Evolutionary conservation across 768 basidiomycete species (phyloP).

Genomic region (Piloderma croceum): DNA sequence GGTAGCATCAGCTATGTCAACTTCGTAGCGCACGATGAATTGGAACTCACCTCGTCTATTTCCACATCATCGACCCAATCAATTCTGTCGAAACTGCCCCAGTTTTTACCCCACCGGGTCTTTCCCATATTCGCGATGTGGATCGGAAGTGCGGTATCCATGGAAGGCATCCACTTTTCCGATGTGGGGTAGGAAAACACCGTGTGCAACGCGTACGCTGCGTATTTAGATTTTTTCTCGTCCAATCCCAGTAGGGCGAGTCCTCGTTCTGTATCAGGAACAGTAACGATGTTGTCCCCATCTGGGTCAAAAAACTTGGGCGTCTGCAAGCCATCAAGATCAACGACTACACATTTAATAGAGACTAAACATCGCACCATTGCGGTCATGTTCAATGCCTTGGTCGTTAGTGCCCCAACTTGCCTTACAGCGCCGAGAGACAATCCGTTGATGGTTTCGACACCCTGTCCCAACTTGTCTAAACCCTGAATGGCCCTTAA

Average conservation of each 20-base stretch:
- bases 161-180: constrained; percentile 16
- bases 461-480: constrained; percentile 13
- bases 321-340: constrained; percentile 5
- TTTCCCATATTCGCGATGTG: constrained; percentile 13
- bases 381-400: constrained; percentile 18
- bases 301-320: constrained; percentile 23
- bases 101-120: constrained; percentile 22
- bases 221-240: constrained; percentile 13
- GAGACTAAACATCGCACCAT: constrained; percentile 3
- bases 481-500: constrained; percentile 18
- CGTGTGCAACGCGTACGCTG: constrained; percentile 19
- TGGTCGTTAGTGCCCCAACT: constrained; percentile 14
- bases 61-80: constrained; percentile 17
- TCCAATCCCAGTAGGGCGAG: constrained; percentile 19
- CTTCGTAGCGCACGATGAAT: no score
- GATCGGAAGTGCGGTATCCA: constrained; percentile 17
- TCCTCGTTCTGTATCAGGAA: constrained; percentile 17
- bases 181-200: constrained; percentile 20
- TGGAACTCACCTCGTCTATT: constrained; percentile 8
- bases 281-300: constrained; percentile 17
- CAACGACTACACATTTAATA: not conserved
- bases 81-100: constrained; percentile 20
- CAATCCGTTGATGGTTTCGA: constrained; percentile 19
- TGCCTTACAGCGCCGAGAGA: constrained; percentile 17
- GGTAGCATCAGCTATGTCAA: not conserved